phyloP scores from a whole-genome alignment of 2,329 filamentous ascomycete species.

The Septoria petroselini region DNA sequence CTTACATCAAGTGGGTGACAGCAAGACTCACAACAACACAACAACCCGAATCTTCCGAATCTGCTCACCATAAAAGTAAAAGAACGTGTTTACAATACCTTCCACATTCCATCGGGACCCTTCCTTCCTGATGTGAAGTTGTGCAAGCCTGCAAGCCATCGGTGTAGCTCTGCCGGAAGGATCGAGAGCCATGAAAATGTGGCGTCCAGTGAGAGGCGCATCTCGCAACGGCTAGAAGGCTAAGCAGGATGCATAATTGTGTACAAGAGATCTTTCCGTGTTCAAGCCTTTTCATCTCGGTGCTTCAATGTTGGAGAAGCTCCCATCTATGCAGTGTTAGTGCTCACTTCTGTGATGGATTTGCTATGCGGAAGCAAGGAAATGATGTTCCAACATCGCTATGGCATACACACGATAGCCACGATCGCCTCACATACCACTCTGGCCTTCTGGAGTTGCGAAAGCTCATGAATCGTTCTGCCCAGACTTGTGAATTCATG shows the following conservation, averaged over 20 bases:
- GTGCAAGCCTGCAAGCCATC: conserved; percentile 9
- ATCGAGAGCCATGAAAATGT: conserved; percentile 4
- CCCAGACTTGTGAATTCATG: no score
- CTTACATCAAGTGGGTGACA: no score
- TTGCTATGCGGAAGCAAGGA: no score
- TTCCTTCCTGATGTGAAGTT: conserved; percentile 7
- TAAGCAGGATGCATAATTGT: conserved; percentile 12
- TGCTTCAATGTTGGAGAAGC: no score
- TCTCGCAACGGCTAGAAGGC: background rate
- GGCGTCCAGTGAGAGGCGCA: conserved; percentile 15
- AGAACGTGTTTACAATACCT: conserved; percentile 26
- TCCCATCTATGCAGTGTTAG: no score
- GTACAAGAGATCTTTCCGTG: background rate
- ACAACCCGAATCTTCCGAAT: conserved; percentile 39
- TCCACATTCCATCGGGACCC: conserved; percentile 5
- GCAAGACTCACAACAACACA: no score
- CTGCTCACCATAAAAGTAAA: conserved; percentile 47
- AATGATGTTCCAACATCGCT: no score
- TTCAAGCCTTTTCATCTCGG: background rate
- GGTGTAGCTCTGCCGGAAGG: conserved; percentile 1
- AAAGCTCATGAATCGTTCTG: no score
- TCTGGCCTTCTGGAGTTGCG: no score
- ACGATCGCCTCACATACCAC: no score
- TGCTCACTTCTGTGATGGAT: no score
- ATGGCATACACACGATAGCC: no score